These are phyloP conservation scores for Yamadazyma phyllophila DNA, from an alignment of 805 yeast genomes.

Conservation along the genomic window DNA sequence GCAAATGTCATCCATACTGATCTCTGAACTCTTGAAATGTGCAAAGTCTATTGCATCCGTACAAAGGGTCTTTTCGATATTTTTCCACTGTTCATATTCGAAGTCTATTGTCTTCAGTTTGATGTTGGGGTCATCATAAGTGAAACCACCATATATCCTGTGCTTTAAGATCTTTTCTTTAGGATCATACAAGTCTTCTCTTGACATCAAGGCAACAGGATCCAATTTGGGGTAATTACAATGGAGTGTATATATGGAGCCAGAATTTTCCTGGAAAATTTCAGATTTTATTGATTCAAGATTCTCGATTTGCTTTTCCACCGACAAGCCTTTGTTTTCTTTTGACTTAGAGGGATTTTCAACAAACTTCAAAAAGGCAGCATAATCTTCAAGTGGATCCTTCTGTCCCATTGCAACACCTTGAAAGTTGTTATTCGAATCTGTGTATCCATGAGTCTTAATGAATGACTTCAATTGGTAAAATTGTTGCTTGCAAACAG, in stretches of 20 bases:
- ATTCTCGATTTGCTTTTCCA: conserved; percentile 23
- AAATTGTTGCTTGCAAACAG: conserved; percentile 31
- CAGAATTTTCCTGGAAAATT: conserved; percentile 18
- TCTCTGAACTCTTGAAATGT: conserved; percentile 18
- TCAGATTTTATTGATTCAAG: conserved; percentile 19
- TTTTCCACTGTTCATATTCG: conserved; percentile 32
- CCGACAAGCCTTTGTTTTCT: conserved; percentile 13
- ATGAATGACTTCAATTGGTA: conserved; percentile 43
- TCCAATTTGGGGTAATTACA: conserved; percentile 38
- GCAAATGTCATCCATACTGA: conserved; percentile 24
- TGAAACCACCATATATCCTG: conserved; percentile 25
- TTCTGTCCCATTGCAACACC: conserved; percentile 40
- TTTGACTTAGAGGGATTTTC: conserved; percentile 4
- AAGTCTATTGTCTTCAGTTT: conserved; percentile 21
- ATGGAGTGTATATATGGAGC: conserved; percentile 30
- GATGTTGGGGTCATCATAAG: conserved; percentile 17
- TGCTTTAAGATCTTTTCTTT: conserved; percentile 24
- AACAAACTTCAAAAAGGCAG: conserved; percentile 12
- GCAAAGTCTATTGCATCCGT: conserved; percentile 22
- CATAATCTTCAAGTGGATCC: conserved; percentile 25
- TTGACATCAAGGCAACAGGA: conserved; percentile 23
- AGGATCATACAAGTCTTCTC: conserved; percentile 25
- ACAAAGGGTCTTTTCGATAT: conserved; percentile 26
- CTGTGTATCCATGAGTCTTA: conserved; percentile 30
- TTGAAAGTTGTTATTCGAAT: conserved; percentile 22